Evolutionary conservation across 352 stramenopile genomes (phyloP), one percentile per base, ranked within the genome.

Genomic region (Poterioochromonas sp.): DNA sequence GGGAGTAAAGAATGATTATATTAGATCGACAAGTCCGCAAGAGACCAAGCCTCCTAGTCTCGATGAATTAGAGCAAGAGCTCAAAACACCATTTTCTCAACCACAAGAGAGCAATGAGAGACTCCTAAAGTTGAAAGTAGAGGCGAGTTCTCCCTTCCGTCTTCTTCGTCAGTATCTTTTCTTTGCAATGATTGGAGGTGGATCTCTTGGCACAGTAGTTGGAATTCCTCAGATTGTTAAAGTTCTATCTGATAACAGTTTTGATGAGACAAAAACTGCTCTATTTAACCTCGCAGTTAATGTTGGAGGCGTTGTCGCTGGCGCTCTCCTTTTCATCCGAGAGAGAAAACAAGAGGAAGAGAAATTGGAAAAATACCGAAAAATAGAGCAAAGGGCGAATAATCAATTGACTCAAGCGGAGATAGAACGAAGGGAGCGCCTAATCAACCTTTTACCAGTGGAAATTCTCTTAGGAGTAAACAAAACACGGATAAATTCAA

Each of bases 81-180:
- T n/a, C n/a, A n/a, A n/a, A n/a, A n/a, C n/a, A n/a, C n/a, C n/a
- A n/a, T n/a, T n/a, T n/a, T n/a, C n/a, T n/a, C n/a, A n/a, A n/a
- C n/a, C n/a, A n/a, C n/a, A n/a, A n/a, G 43, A 51, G 5, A 51
- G 18, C 43, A 51, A 20, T 51, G 51, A 62, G 51, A 29, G 1
- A 44, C 51, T 73, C 1, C 11, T 32, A 8, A 73, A 73, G 29
- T 32, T 73, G 20, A 73, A 73, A 29, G 63, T 51, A 8, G 63
- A 73, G 29, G 63, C 63, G 5, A 29, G 11, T 8, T 11, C 63
- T 22, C 63, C 63, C 11, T 73, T 44, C 41, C 63, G 63, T 51
- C 26, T 73, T 8, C 41, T 73, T 5, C 11, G 63, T 8, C 11
- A 44, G 26, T 43, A 5, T 32, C 2, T 73, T 8, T 73, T 43